Base-by-base conservation (phyloP, 1,284 basidiomycete species). In the Flammula alnicola region DNA sequence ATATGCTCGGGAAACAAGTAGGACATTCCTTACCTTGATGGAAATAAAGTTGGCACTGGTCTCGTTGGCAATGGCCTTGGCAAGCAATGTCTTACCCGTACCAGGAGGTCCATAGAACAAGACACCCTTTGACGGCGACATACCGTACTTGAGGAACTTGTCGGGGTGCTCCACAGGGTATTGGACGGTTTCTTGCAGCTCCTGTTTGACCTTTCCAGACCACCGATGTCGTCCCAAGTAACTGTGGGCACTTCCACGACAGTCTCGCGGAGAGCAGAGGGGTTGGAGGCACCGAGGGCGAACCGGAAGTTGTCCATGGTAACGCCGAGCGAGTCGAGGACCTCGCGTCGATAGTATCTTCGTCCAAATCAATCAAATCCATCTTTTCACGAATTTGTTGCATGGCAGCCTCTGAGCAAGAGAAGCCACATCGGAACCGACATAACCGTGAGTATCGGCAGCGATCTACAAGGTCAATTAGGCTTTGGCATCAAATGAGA, bases 71-170 rank as follows among this genome's bases (percentile, higher is more conserved):
- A 99, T 98, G 43, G 95, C 95, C 78, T 97, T 97, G 49, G 95
- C 95, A 51, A 97, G 81, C 55, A 97, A 71, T 30, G 94, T 97
- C 79, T 95, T 95, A 89, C 93, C 93, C 54, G 93, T 96, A 83
- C 95, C 95, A 56, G 95, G 95, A 63, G 95, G 95, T 41, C 95
- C 95, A 70, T 96, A 95, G 81, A 98, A 98, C 64, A 96, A 76
- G 41, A 98, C 95, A 84, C 95, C 97, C 80, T 98, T 98, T 31
- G 94, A 97, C 3, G 97, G 96, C 31, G 94, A 94, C 93, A 99
- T 97, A 59, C 97, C 97, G 65, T 99, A 99, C 79, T 99, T 99
- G 88, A 98, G 83, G 93, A 99, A 99, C 79, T 98, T 98, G 71
- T 99, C 97, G 56, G 97, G 97, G 69, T 99, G 97, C 75, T 99